These are phyloP conservation scores for Schoenoplectus tabernaemontani DNA, from an alignment of 202 grass and related monocot genomes.

Conservation along the genomic window DNA sequence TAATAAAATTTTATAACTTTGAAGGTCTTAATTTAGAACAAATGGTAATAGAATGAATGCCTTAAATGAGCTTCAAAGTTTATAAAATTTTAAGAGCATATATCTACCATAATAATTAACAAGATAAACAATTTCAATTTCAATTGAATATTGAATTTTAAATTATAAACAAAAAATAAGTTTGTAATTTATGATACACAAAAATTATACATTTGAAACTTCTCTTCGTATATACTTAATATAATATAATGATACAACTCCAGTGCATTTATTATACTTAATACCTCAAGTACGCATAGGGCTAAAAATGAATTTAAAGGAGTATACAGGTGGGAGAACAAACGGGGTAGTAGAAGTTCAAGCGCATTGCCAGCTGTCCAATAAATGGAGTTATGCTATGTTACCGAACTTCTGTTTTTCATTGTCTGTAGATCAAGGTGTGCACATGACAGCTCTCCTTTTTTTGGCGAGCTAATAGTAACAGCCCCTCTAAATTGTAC, in stretches of 20 bases:
- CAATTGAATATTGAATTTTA: too few species aligned
- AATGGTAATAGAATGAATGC: too few species aligned
- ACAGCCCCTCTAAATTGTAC: not conserved
- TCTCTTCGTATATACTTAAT: too few species aligned
- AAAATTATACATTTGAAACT: too few species aligned
- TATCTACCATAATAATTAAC: too few species aligned
- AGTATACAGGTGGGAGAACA: not conserved
- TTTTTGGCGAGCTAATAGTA: not conserved
- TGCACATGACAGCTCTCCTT: not conserved
- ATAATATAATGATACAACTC: not conserved
- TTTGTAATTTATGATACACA: too few species aligned
- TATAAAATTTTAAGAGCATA: too few species aligned
- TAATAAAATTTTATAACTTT: too few species aligned
- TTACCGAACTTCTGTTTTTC: not conserved
- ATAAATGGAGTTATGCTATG: not conserved
- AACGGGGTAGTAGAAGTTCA: not conserved
- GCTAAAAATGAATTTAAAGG: not conserved
- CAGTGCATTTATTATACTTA: not conserved
- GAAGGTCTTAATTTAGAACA: too few species aligned
- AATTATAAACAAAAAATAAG: too few species aligned
- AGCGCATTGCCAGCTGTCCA: constrained; percentile 1
- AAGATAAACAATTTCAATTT: too few species aligned
- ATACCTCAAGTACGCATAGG: not conserved
- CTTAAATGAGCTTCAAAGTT: too few species aligned
- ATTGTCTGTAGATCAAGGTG: not conserved